Conservation (phyloP, 73 alveolate species). For the Urostyla sp. region DNA sequence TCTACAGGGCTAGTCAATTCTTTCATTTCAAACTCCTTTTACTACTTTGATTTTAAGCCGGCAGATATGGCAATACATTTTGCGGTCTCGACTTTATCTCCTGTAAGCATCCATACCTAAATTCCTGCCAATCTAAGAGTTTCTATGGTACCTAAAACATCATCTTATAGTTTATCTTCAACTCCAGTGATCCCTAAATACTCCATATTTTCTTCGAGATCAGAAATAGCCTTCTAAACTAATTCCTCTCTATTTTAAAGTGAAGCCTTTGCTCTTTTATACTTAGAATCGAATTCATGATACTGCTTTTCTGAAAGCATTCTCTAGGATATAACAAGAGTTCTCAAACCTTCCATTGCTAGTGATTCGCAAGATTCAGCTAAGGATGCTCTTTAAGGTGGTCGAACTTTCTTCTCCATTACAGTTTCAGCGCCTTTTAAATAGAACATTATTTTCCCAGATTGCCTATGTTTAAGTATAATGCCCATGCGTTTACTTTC, state of each 20-base stretch:
- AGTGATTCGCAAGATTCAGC: constrained; percentile 76
- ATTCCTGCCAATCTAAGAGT: constrained; percentile 94
- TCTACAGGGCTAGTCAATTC: constrained; percentile 67
- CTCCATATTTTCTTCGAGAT: constrained; percentile 90
- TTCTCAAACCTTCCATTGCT: constrained; percentile 85
- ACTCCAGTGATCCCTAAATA: constrained; percentile 96
- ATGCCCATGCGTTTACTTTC: constrained; percentile 90
- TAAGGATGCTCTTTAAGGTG: constrained; percentile 68
- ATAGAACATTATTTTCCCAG: constrained; percentile 64
- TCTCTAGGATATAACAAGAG: constrained; percentile 83
- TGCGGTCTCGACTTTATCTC: constrained; percentile 99
- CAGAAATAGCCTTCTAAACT: constrained; percentile 72
- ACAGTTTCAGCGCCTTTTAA: constrained; percentile 86
- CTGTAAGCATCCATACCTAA: constrained; percentile 98
- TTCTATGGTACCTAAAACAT: constrained; percentile 92
- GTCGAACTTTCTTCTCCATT: constrained; percentile 74
- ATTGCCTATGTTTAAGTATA: constrained; percentile 67
- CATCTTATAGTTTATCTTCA: constrained; percentile 95
- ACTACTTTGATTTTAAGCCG: constrained; percentile 88
- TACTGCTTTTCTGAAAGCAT: constrained; percentile 61
- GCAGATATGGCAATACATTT: constrained; percentile 95
- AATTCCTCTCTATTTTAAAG: constrained; percentile 79
- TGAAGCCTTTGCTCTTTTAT: constrained; percentile 77
- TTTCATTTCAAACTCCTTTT: constrained; percentile 81
- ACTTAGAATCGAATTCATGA: constrained; percentile 72